Conservation (phyloP, 2,329 filamentous ascomycete species). For the Chaetomiaceae sp. region DNA sequence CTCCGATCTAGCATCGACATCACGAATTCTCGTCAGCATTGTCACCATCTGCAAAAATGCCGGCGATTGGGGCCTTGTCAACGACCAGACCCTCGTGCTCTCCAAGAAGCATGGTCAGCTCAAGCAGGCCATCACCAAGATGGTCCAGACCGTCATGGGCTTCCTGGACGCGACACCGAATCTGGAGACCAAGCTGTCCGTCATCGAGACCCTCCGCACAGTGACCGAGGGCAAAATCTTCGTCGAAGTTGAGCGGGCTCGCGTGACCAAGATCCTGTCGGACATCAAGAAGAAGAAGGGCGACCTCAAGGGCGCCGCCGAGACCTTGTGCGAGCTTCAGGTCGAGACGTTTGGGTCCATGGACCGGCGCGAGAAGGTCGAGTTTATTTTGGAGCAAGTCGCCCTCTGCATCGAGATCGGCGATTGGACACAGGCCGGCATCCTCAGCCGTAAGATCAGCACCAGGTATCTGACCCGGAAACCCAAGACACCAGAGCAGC, state of each 20-base stretch:
- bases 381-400: constrained; percentile 96
- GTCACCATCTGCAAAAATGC: constrained; percentile 92
- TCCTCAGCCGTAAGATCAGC: constrained; percentile 94
- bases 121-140: constrained; percentile 97
- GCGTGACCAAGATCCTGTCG: constrained; percentile 90
- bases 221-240: constrained; percentile 99
- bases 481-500: constrained; percentile 79
- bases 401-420: constrained; percentile 89
- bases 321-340: constrained; percentile 94
- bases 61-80: constrained; percentile 89
- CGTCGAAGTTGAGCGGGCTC: constrained; percentile 94
- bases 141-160: constrained; percentile 94
- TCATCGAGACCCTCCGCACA: constrained; percentile 92
- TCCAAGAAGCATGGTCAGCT: constrained; percentile 99
- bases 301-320: constrained; percentile 82
- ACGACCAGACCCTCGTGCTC: constrained; percentile 90
- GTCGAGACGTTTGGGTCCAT: constrained; percentile 99
- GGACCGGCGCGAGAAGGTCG: constrained; percentile 94
- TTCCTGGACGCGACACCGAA: constrained; percentile 85
- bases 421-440: constrained; percentile 94
- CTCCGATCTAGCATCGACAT: constrained; percentile 93
- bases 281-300: constrained; percentile 97
- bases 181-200: constrained; percentile 80
- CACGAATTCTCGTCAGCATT: constrained; percentile 78
- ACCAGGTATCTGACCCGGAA: constrained; percentile 86